Base-by-base conservation (phyloP, 2,329 filamentous ascomycete genomes). In the Ophiobolus disseminans region DNA sequence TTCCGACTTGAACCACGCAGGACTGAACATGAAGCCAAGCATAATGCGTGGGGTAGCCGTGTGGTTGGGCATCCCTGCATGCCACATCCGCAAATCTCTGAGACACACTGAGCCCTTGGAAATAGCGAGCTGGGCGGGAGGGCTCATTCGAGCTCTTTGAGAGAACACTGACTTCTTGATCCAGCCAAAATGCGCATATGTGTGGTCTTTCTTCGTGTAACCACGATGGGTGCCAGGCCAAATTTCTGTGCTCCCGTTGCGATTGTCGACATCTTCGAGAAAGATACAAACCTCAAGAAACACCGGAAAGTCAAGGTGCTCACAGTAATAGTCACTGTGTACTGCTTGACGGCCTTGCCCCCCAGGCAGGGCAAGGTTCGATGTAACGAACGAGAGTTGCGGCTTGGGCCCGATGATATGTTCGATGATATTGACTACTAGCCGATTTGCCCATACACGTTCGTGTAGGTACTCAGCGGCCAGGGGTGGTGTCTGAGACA, bases 221-320 rank as follows among this genome's bases (percentile, higher is more conserved):
- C 69, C 65, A 9, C 62, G 38, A 55, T 80, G 78, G 1, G 70
- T 75, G 2, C 77, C 77, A 0, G 73, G 64, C 77, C 77, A 80
- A n/a, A 80, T 61, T 58, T 80, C 78, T 0, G 77, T 80, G 1
- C 70, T 66, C 17, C 77, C 77, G 45, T 78, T 78, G 8, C 70
- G 53, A 2, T 71, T 64, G 9, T 66, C 61, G 4, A 72, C 73
- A 44, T 76, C 74, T 10, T 78, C 65, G 5, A 79, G 70, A 43
- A 72, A 73, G 44, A 76, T 70, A 57, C 79, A 78, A 34, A 78
- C 63, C 16, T 73, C 75, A 21, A 73, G 69, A 1, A 70, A 75
- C 47, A 77, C 78, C 1, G 75, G 74, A 16, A 60, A 51, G 19
- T 49, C 30, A 4, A 50, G 45, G 31, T 57, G 57, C 10, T 39